Base-by-base conservation (phyloP, 2,329 filamentous ascomycete genomes). In the Cordyceps cateniannulata region DNA sequence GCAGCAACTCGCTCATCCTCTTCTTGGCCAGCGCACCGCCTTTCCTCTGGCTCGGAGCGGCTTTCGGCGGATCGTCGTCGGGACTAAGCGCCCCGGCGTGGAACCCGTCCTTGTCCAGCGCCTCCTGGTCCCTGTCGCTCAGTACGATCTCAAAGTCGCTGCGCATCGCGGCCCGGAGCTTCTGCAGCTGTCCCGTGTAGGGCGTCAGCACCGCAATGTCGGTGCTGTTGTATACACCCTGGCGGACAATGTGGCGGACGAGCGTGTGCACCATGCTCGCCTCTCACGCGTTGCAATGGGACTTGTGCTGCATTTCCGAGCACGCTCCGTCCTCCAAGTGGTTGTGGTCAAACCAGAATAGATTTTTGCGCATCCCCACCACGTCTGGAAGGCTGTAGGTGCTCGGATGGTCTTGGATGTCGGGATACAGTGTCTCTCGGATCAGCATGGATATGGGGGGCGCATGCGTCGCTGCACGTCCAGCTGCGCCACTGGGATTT, bases 401-500 rank as follows among this genome's bases (percentile, higher is more conserved):
- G n/a, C n/a, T n/a, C n/a, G n/a, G n/a, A n/a, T n/a, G n/a, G n/a
- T 90, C 86, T 16, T 77, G 59, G 0, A 90, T 72, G 0, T 73
- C 65, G 0, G 80, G 81, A 62, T 90, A 90, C 0, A 88, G 68
- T 0, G 82, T 81, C 0, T 77, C 71, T 1, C 84, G 75, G 9
- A 90, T 74, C 0, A 91, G 77, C 1, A 71, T 69, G 0, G 88
- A 79, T 10, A 91, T 86, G 76, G 76, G 0, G 87, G 87, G 56
- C 81, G 78, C 86, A 90, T 90, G 14, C 87, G 78, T 14, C 85
- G 75, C 67, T 91, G 87, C 0, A 78, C 80, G 12, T 85, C 74
- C 3, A 90, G 72, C 2, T 69, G 68, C 5, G 69, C 71, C 9
- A 75, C 69, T 0, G 73, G 71, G 0, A 72, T 61, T 7, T 65